A percentile compares a stretch with the other conserved stretches of the same genome.
Conservation (phyloP, 306 rosid species). For the Dalbergia cultrata region DNA sequence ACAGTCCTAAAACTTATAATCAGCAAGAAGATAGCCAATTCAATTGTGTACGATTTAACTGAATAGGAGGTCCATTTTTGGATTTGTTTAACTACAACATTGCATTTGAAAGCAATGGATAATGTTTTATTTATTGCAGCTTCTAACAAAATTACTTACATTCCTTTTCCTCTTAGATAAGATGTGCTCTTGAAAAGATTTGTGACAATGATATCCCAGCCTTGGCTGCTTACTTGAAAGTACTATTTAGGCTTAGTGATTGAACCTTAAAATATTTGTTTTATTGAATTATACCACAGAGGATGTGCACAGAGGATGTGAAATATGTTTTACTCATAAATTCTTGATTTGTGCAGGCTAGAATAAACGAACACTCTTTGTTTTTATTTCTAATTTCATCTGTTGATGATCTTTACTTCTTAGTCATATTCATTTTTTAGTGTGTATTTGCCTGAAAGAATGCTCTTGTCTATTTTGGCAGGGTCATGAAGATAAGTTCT, state of each 20-base stretch:
- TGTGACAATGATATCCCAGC: conserved; percentile 23
- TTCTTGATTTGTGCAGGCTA: conserved; percentile 7
- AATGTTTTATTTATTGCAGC: conserved; percentile 31
- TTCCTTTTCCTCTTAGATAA: neutral
- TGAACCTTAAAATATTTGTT: neutral
- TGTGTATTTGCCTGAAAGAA: conserved; percentile 37
- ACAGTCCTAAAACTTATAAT: conserved; percentile 21
- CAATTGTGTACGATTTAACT: conserved; percentile 13
- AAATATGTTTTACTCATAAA: conserved; percentile 6
- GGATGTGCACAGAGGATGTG: neutral
- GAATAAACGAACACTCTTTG: neutral
- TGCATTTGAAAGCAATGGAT: conserved; percentile 23
- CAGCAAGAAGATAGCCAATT: neutral
- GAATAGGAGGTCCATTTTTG: conserved; percentile 3
- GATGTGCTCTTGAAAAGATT: conserved; percentile 5
- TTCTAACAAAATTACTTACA: neutral
- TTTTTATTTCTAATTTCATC: conserved; percentile 31
- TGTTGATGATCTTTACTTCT: conserved; percentile 22
- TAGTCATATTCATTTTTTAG: conserved; percentile 13
- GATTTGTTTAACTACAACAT: neutral
- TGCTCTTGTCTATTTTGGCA: conserved; percentile 52
- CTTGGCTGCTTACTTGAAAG: neutral
- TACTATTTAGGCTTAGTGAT: neutral
- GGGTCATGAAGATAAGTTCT: conserved; percentile 98
- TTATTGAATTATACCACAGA: neutral